phyloP scores from a whole-genome alignment of 2,329 filamentous ascomycete species.

The Talaromyces sp. region DNA sequence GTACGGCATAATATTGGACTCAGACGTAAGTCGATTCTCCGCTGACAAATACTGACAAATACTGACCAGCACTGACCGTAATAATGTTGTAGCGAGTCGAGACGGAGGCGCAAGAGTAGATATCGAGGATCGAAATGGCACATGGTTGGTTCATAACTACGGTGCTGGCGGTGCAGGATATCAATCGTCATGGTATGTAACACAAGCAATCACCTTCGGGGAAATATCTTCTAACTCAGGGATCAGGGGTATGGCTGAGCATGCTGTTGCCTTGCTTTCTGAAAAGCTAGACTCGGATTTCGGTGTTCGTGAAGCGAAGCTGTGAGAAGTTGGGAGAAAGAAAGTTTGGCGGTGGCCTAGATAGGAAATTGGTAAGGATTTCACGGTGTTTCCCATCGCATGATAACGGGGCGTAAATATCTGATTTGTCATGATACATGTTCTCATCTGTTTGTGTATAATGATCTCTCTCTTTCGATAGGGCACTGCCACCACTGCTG shows the following conservation, averaged over 20 bases:
- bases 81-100: constrained; percentile 10
- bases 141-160: constrained; percentile 17
- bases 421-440: neutral
- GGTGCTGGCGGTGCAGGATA: constrained; percentile 19
- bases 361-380: neutral
- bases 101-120: constrained; percentile 18
- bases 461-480: neutral
- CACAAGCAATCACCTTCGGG: neutral
- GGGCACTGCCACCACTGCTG: neutral
- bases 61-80: neutral
- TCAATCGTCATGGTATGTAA: constrained; percentile 20
- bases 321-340: neutral
- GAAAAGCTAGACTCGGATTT: neutral
- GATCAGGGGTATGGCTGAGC: constrained; percentile 20
- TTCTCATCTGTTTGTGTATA: neutral
- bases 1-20: constrained; percentile 18
- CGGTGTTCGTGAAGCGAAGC: neutral
- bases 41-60: neutral
- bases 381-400: too few species aligned
- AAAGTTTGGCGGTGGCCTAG: neutral
- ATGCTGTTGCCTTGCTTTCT: constrained; percentile 17
- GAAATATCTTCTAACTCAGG: neutral
- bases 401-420: neutral
- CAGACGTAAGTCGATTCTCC: constrained; percentile 10
- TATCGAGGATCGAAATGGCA: constrained; percentile 15